A percentile compares a stretch with the other conserved stretches of the same genome.
These are phyloP conservation scores for Hyaloscypha hepaticicola DNA, from an alignment of 495 filamentous ascomycete species.

Conservation along the genomic window DNA sequence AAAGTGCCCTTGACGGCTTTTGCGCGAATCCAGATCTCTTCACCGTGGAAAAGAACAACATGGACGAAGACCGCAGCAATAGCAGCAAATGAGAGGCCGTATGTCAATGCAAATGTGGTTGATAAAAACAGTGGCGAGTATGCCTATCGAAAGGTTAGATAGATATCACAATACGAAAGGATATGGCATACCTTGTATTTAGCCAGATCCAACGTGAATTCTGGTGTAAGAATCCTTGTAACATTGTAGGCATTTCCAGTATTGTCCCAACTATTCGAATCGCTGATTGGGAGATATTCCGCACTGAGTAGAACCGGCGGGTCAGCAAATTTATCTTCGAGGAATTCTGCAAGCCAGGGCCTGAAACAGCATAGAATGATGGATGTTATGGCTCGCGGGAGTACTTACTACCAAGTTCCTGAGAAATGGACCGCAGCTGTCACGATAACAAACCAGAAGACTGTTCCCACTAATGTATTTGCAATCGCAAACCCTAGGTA, in stretches of 20 bases:
- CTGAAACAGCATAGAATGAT: no score
- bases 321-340: no score
- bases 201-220: slow-evolving; percentile 49
- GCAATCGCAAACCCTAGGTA: slow-evolving; percentile 54
- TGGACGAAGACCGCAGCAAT: slow-evolving; percentile 64
- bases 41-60: slow-evolving; percentile 47
- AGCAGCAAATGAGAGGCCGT: slow-evolving; percentile 68
- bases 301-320: no score
- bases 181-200: slow-evolving; percentile 44
- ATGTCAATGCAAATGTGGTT: slow-evolving; percentile 60
- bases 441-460: slow-evolving; percentile 50
- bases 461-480: slow-evolving; percentile 58
- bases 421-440: slow-evolving; percentile 57
- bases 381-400: no score
- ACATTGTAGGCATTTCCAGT: slow-evolving; percentile 56
- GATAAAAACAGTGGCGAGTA: slow-evolving; percentile 65
- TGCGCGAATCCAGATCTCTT: neutral
- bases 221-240: slow-evolving; percentile 47
- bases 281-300: slow-evolving; percentile 55
- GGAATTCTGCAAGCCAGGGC: no score
- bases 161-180: neutral
- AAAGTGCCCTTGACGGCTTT: slow-evolving; percentile 24
- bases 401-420: slow-evolving; percentile 45
- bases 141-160: slow-evolving; percentile 10
- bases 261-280: slow-evolving; percentile 61